A percentile compares a stretch with the other conserved stretches of the same genome.
Conservation (phyloP, 2,329 filamentous ascomycete species). For the Fusarium sp. region DNA sequence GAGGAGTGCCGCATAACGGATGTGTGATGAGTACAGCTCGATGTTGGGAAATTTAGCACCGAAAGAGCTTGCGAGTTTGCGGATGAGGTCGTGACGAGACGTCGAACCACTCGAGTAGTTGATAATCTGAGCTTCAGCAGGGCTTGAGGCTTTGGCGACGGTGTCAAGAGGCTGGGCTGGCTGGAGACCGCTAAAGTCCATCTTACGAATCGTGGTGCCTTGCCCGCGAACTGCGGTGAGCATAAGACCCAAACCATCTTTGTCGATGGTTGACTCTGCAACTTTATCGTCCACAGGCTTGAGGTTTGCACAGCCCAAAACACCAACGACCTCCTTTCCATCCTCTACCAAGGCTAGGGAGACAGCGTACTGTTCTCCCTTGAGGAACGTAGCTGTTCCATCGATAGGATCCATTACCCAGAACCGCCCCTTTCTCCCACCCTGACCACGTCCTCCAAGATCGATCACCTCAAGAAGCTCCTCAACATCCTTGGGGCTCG, state of each 20-base stretch:
- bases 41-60: constrained; percentile 48
- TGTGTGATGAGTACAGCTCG: constrained; percentile 51
- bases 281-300: constrained; percentile 48
- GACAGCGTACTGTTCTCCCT: constrained; percentile 69
- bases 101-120: constrained; percentile 45
- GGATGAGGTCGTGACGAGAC: constrained; percentile 45
- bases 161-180: constrained; percentile 28
- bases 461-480: constrained; percentile 71
- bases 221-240: constrained; percentile 46
- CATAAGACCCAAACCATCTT: constrained; percentile 47
- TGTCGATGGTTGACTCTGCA: constrained; percentile 45
- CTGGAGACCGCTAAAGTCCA: constrained; percentile 33
- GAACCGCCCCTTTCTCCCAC: constrained; percentile 51
- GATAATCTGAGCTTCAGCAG: constrained; percentile 45
- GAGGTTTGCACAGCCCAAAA: constrained; percentile 69
- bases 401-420: constrained; percentile 74
- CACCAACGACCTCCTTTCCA: constrained; percentile 64
- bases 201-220: constrained; percentile 42
- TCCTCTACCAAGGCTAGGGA: constrained; percentile 66
- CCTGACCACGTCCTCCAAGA: constrained; percentile 56
- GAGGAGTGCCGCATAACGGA: constrained; percentile 50
- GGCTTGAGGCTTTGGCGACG: constrained; percentile 28
- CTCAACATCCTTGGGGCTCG: constrained; percentile 54
- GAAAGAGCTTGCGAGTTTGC: constrained; percentile 40
- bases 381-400: constrained; percentile 68